Conservation (phyloP, 495 filamentous ascomycete genomes). For the Neurospora sp. region DNA sequence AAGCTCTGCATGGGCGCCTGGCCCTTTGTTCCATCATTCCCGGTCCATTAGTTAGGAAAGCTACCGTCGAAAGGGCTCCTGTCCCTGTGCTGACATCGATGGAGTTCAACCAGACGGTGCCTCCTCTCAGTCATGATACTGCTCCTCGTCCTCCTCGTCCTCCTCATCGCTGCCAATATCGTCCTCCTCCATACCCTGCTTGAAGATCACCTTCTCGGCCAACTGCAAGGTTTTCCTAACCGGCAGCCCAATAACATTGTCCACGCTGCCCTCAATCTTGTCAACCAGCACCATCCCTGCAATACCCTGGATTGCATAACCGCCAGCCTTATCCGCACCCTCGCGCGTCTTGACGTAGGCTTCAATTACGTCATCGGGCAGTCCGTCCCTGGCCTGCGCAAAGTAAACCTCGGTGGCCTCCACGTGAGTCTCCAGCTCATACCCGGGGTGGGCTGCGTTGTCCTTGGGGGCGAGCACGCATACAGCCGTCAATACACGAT, state of each 20-base stretch:
- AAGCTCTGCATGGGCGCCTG: background rate
- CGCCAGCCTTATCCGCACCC: conserved; percentile 91
- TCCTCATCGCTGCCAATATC: conserved; percentile 18
- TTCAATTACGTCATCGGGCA: conserved; percentile 53
- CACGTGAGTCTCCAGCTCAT: conserved; percentile 66
- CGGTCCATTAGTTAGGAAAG: background rate
- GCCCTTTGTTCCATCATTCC: background rate
- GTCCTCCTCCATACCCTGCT: conserved; percentile 26
- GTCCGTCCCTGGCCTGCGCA: conserved; percentile 61
- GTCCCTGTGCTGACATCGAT: background rate
- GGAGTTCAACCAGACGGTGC: background rate
- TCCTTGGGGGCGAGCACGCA: conserved; percentile 70
- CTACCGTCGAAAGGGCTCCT: background rate
- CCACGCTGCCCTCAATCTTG: conserved; percentile 75
- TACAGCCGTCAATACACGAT: conserved; percentile 76
- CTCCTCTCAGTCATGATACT: background rate
- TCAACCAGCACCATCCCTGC: conserved; percentile 75
- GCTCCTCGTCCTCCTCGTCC: conserved; percentile 9
- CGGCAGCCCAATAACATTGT: conserved; percentile 95
- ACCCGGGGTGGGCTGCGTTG: conserved; percentile 69
- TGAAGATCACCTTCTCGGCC: conserved; percentile 70
- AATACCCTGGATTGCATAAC: conserved; percentile 86
- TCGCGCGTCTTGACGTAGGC: conserved; percentile 86
- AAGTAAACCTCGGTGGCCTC: conserved; percentile 86
- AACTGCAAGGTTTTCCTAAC: conserved; percentile 68